Evolutionary conservation across 768 basidiomycete genomes (phyloP), one percentile per base, ranked within the genome.

Genomic region (Lentinula lateritia): DNA sequence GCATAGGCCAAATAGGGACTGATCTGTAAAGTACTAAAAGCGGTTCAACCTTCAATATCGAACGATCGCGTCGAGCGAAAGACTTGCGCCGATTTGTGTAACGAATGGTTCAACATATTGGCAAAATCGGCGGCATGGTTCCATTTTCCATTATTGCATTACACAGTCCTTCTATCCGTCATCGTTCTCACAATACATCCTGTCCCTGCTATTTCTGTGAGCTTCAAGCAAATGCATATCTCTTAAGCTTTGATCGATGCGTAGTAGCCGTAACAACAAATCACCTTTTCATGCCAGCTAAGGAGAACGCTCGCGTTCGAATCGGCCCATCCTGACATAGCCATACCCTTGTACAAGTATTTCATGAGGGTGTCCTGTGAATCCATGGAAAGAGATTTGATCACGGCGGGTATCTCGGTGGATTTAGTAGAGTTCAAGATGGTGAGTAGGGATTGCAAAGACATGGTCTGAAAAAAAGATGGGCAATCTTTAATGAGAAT

Each of bases 271-370:
- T 15, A 59, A 50, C 6, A 50, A 5, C 35, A n/a, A 70, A 82
- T 23, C 53, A 95, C 95, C 90, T 96, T 97, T 73, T 97, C 95
- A 70, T 98, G 96, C 96, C 96, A 98, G 13, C 87, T 90, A 45
- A 96, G 70, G 38, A 83, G 65, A n/a, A 83, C 82, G 66, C 83
- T 83, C 39, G 81, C 82, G 64, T 81, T 83, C 65, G 83, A 78
- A 67, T 84, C 83, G n/a, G 80, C 82, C 79, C 80, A 82, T 16
- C 81, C 82, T 23, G 82, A 81, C 78, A 83, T 79, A 2, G 76
- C 81, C 95, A 97, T 98, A 15, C 93, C 95, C 77, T 98, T 98
- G 84, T 98, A 98, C 15, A 98, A 78, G 70, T 96, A 98, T 72
- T 95, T 96, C 96, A 97, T 98, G 58, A 98, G 81, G 36, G 88